Conservation (phyloP, 2,329 filamentous ascomycete genomes). For the Aaosphaeria pasadenensis region DNA sequence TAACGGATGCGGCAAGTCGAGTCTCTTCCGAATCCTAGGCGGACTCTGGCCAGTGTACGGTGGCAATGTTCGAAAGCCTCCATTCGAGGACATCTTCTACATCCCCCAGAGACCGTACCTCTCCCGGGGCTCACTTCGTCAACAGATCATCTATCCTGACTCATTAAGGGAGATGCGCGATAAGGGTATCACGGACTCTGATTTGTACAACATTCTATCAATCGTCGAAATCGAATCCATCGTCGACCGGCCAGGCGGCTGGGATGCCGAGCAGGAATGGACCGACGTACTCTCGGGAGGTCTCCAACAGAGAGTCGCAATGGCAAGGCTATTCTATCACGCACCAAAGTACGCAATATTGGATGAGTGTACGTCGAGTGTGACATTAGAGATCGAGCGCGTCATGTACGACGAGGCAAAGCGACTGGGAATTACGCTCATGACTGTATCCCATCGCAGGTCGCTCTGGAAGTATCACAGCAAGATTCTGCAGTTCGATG, state of each 20-base stretch:
- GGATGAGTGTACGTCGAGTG: constrained; percentile 91
- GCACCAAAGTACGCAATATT: constrained; percentile 89
- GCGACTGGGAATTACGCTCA: constrained; percentile 83
- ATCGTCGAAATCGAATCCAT: constrained; percentile 81
- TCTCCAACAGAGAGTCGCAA: constrained; percentile 92
- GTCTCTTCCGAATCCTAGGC: constrained; percentile 91
- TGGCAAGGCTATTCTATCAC: constrained; percentile 95
- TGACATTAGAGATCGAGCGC: constrained; percentile 93
- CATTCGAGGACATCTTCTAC: constrained; percentile 94
- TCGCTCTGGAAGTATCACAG: constrained; percentile 97
- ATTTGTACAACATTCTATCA: constrained; percentile 73
- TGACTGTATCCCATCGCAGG: constrained; percentile 90
- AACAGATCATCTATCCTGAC: constrained; percentile 97
- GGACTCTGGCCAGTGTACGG: constrained; percentile 98
- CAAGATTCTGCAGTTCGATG: constrained; percentile 94
- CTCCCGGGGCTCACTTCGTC: constrained; percentile 83
- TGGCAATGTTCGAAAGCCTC: constrained; percentile 86
- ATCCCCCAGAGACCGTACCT: constrained; percentile 95
- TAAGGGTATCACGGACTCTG: constrained; percentile 76
- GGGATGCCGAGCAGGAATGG: constrained; percentile 96
- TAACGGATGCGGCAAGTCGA: constrained; percentile 96
- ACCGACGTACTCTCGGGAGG: constrained; percentile 89
- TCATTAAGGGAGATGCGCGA: constrained; percentile 81
- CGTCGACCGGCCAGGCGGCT: constrained; percentile 74
- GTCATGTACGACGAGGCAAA: constrained; percentile 98